These are phyloP conservation scores for Pythium scleroteichum DNA, from an alignment of 352 stramenopile genomes.

Conservation along the genomic window DNA sequence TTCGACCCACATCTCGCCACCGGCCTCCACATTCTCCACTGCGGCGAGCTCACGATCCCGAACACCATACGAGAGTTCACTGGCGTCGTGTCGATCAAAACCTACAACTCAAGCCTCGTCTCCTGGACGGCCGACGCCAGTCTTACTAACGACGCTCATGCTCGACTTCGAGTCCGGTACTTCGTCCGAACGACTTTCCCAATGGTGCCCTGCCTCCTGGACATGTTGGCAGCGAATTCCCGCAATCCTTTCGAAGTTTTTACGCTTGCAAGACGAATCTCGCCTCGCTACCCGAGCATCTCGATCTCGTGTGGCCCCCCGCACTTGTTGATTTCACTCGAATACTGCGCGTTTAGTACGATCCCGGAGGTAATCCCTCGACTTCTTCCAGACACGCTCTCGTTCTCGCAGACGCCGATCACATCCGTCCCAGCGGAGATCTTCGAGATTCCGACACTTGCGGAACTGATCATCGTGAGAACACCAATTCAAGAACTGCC, in stretches of 20 bases:
- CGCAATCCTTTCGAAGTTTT: neutral
- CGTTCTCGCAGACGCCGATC: neutral
- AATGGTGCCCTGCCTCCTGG: constrained; percentile 2
- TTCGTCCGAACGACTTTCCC: constrained; percentile 6
- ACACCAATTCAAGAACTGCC: constrained; percentile 6
- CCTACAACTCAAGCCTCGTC: constrained; percentile 16
- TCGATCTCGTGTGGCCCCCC: neutral
- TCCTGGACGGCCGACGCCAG: neutral
- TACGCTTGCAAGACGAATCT: constrained; percentile 6
- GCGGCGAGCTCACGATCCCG: neutral
- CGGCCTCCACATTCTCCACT: constrained; percentile 7
- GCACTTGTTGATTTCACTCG: neutral
- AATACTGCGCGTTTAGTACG: neutral
- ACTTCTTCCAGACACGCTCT: neutral
- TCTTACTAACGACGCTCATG: neutral
- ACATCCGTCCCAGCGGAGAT: neutral
- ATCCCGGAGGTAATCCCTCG: neutral
- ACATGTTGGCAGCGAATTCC: neutral
- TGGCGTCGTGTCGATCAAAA: neutral
- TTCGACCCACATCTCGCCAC: neutral
- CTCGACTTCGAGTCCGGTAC: neutral
- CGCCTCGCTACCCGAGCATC: neutral
- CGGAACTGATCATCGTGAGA: neutral
- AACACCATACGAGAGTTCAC: neutral
- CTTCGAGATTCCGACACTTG: constrained; percentile 5